phyloP scores from a whole-genome alignment of 202 grass and related monocot genomes.

The Elaeis oleifera region DNA sequence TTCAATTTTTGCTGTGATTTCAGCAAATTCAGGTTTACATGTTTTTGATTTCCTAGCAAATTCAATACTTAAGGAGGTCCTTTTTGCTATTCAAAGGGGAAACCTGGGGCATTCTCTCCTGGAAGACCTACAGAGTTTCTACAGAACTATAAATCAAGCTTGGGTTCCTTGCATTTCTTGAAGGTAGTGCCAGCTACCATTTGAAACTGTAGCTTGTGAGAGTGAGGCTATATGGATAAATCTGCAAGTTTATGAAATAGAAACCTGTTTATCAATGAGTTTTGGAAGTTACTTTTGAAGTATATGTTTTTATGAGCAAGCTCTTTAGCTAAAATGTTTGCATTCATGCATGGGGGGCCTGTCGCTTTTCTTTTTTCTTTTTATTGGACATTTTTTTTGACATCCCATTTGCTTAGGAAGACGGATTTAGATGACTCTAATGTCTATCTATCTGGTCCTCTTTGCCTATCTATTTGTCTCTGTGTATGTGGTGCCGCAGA shows the following conservation, averaged over 20 bases:
- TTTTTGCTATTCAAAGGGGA: constrained; percentile 73
- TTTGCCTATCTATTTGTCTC: too few species aligned
- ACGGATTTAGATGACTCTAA: too few species aligned
- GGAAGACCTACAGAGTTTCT: constrained; percentile 87
- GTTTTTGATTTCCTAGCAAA: constrained; percentile 97
- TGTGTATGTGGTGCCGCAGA: too few species aligned
- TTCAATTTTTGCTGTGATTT: constrained; percentile 13
- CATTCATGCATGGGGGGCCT: too few species aligned
- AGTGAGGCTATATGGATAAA: not conserved
- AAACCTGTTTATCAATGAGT: too few species aligned
- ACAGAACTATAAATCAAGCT: constrained; percentile 88
- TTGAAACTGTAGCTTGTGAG: not conserved
- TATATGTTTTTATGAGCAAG: too few species aligned
- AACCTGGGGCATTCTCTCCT: constrained; percentile 82
- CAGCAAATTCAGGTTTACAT: constrained; percentile 96
- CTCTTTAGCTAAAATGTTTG: too few species aligned
- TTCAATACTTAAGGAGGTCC: constrained; percentile 90
- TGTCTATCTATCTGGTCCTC: too few species aligned
- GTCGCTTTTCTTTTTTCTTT: too few species aligned
- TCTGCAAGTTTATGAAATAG: not conserved
- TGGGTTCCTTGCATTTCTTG: constrained; percentile 86
- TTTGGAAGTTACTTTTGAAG: too few species aligned
- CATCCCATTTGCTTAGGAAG: not conserved
- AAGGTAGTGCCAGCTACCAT: constrained; percentile 43
- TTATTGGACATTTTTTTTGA: not conserved